Evolutionary conservation across 352 stramenopile genomes (phyloP), one percentile per base, ranked within the genome.

Genomic region (Pelagophyceae sp.): DNA sequence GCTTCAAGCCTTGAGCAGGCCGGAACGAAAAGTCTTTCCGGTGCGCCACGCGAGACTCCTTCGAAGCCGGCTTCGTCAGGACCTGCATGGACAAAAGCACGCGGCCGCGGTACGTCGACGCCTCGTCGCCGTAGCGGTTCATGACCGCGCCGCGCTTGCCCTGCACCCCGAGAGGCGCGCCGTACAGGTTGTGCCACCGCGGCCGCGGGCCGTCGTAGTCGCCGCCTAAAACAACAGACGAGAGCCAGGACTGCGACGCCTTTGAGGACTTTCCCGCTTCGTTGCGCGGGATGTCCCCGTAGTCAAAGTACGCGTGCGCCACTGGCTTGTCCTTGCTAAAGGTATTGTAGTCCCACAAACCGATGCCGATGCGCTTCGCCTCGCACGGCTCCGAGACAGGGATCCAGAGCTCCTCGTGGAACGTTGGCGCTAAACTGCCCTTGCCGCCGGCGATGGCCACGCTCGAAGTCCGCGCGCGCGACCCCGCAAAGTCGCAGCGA

Each of bases 351-450:
- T 95, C 90, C 87, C 87, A 94, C 29, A 95, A 74, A 11, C 87
- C 92, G n/a, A 95, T 77, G 45, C 87, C 88, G 31, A 95, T 89
- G 51, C 86, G 87, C 78, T 92, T 89, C 75, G 85, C 90, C 85
- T 94, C 92, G 27, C 82, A 90, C 38, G 89, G 90, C 33, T 93
- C 77, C 0, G 92, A 76, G 0, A 94, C 84, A 19, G 89, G 90
- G 79, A 95, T 90, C 90, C 90, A 94, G 54, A 95, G 82, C 77
- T 94, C 90, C 65, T 94, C 89, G 69, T 82, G 80, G 64, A 77
- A 84, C 54, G 67, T 79, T 65, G 70, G 76, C 61, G 58, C 70
- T 38, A 81, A 45, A 40, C 50, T 58, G 31, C 75, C 37, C 31
- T 82, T 87, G n/a, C 87, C 87, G 69, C 90, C 91, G 5, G 87